Percentiles rank a stretch among this genome's conserved stretches.
Evolutionary conservation across 2,329 filamentous ascomycete genomes (phyloP).

Genomic region (Trichoderma koningiopsis): DNA sequence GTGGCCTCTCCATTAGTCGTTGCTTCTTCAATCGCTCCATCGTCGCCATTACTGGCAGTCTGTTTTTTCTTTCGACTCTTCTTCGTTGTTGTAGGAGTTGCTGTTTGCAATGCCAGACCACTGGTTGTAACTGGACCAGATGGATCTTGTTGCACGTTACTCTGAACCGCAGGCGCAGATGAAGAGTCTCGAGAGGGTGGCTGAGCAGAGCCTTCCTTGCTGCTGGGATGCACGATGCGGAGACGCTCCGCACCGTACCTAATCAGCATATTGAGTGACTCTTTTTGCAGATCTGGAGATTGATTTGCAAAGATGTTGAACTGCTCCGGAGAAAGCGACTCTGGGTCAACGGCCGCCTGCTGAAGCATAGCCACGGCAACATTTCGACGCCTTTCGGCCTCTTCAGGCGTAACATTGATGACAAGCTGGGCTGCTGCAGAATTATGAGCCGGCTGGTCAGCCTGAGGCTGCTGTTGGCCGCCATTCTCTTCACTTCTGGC

Average conservation of each 20-base stretch:
- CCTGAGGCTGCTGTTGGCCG: not conserved
- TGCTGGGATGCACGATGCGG: constrained; percentile 57
- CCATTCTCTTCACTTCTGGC: constrained; percentile 8
- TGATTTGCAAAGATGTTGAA: constrained; percentile 64
- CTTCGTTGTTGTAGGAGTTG: constrained; percentile 25
- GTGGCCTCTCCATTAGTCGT: constrained; percentile 14
- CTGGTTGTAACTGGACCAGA: constrained; percentile 38
- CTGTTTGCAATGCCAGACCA: constrained; percentile 36
- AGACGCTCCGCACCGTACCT: constrained; percentile 60
- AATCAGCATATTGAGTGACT: constrained; percentile 58
- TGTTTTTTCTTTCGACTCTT: not conserved
- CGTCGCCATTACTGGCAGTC: not conserved
- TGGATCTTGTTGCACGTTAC: constrained; percentile 30
- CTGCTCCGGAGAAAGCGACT: constrained; percentile 56
- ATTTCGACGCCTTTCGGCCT: constrained; percentile 53
- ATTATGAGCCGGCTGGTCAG: constrained; percentile 24
- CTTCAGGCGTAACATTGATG: constrained; percentile 46
- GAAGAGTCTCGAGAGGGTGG: constrained; percentile 35
- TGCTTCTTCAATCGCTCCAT: constrained; percentile 1
- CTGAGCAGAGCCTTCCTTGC: constrained; percentile 37
- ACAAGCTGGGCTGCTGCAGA: constrained; percentile 25
- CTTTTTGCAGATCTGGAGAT: constrained; percentile 55
- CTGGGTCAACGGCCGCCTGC: constrained; percentile 53
- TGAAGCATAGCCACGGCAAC: constrained; percentile 51
- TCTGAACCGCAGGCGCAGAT: constrained; percentile 29